Base-by-base conservation (phyloP, 2,329 filamentous ascomycete species). In the Thielaviopsis populi region DNA sequence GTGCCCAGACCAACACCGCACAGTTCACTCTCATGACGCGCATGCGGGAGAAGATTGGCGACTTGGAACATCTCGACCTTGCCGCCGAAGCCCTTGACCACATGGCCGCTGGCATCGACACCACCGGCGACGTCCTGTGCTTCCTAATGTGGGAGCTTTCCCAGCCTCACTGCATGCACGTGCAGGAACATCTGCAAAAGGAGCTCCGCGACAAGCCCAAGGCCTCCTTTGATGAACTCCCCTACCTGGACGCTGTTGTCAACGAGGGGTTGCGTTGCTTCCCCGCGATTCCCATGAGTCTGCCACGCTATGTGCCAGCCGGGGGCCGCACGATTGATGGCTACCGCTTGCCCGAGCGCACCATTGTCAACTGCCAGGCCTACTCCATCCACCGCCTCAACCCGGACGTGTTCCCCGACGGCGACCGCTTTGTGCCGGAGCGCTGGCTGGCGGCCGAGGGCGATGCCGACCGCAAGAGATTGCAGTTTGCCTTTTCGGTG, bases 391-490 rank as follows among this genome's bases (percentile, higher is more conserved):
- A 86, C 67, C 78, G 79, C 22, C 75, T 83, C 64, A 80, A 86
- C 67, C 71, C 74, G 11, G 79, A 84, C 64, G 86, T 90, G 1
- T 97, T 95, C 71, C 84, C 86, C 0, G 80, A 91, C 53, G 87
- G 91, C 0, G 87, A 95, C 66, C 74, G 73, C 5, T 96, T 91
- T 70, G 79, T 85, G 61, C 91, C 91, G 0, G 88, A 92, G 64
- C 81, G 92, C 68, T 96, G 91, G 91, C 81, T 96, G 68, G 83
- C 80, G 17, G 78, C 80, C 8, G 80, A 85, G 56, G 89, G 88
- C 1, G 89, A 92, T 69, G 80, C 86, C 66, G 87, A 92, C 69
- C 77, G 83, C 65, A 81, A 81, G 68, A 75, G 81, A 53, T 69
- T 82, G 7, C 81, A 85, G 69, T 87, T 86, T 75, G 80, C 85